These are phyloP conservation scores for Plasmodium gonderi DNA, from an alignment of 169 alveolate genomes.

Conservation along the genomic window DNA sequence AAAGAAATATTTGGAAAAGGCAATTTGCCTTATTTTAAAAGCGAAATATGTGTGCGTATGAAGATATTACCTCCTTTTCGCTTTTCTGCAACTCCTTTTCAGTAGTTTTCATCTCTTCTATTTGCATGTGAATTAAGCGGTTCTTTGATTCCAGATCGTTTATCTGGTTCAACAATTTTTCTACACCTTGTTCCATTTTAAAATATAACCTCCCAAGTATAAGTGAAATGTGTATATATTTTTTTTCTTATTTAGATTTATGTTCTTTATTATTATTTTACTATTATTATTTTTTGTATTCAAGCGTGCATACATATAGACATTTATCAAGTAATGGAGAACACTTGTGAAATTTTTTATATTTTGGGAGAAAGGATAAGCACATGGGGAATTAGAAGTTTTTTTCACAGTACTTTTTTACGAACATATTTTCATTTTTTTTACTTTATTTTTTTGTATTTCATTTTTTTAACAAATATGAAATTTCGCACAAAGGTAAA, in stretches of 20 bases:
- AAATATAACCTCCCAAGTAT: not conserved
- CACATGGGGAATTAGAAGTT: not conserved
- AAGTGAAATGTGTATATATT: not conserved
- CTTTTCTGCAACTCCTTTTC: conserved; percentile 71
- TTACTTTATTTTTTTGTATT: not conserved
- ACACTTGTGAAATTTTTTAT: not conserved
- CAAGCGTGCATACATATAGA: not conserved
- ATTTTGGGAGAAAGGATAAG: not conserved
- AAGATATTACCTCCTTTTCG: conserved; percentile 63
- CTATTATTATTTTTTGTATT: not conserved
- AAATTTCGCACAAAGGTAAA: not conserved
- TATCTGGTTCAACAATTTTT: conserved; percentile 49
- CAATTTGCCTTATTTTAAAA: not conserved
- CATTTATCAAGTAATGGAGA: not conserved
- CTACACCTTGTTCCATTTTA: conserved; percentile 64
- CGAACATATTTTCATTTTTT: not conserved
- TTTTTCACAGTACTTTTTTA: not conserved
- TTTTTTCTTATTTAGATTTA: not conserved
- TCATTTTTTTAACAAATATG: not conserved
- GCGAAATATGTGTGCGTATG: not conserved
- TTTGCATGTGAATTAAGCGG: conserved; percentile 55
- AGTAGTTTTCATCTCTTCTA: conserved; percentile 68
- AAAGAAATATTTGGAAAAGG: not conserved
- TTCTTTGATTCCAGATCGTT: conserved; percentile 67
- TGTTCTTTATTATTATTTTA: too few species aligned